A percentile compares a stretch with the other conserved stretches of the same genome.
These are phyloP conservation scores for Ophiobolus disseminans DNA, from an alignment of 2,329 filamentous ascomycete species.

Conservation along the genomic window DNA sequence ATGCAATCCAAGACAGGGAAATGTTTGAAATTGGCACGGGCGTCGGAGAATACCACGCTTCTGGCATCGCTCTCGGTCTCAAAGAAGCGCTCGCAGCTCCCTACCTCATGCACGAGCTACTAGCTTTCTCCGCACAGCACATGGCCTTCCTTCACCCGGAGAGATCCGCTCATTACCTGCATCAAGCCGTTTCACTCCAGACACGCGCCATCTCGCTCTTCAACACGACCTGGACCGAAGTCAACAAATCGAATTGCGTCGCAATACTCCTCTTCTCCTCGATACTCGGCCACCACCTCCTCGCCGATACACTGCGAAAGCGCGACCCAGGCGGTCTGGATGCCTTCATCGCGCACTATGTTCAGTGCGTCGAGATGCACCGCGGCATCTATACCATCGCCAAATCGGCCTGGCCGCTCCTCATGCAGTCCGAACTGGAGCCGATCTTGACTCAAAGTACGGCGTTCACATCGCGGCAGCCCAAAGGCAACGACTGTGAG, in stretches of 20 bases:
- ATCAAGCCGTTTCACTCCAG: conserved; percentile 40
- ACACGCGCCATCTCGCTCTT: conserved; percentile 38
- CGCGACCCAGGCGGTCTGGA: conserved; percentile 25
- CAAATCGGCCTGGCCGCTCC: conserved; percentile 32
- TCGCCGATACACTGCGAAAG: conserved; percentile 43
- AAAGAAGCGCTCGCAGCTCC: conserved; percentile 33
- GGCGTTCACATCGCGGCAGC: conserved; percentile 21
- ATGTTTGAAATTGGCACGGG: conserved; percentile 34
- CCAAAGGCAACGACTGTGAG: conserved; percentile 31
- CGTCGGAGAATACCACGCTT: conserved; percentile 15
- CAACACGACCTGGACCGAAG: conserved; percentile 21
- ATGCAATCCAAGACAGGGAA: conserved; percentile 29
- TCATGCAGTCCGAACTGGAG: conserved; percentile 33
- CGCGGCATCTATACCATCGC: conserved; percentile 27
- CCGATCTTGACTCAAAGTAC: conserved; percentile 28
- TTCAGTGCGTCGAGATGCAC: conserved; percentile 34
- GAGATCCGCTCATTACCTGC: conserved; percentile 18
- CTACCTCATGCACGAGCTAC: conserved; percentile 48
- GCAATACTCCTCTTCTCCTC: conserved; percentile 46
- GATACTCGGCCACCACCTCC: conserved; percentile 44
- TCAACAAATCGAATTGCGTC: conserved; percentile 41
- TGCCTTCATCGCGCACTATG: conserved; percentile 38
- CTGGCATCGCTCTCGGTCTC: conserved; percentile 25
- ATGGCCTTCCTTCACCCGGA: conserved; percentile 37
- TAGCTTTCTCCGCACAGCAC: conserved; percentile 49